phyloP scores from a whole-genome alignment of 169 alveolate genomes.

The Plasmodium yoelii region DNA sequence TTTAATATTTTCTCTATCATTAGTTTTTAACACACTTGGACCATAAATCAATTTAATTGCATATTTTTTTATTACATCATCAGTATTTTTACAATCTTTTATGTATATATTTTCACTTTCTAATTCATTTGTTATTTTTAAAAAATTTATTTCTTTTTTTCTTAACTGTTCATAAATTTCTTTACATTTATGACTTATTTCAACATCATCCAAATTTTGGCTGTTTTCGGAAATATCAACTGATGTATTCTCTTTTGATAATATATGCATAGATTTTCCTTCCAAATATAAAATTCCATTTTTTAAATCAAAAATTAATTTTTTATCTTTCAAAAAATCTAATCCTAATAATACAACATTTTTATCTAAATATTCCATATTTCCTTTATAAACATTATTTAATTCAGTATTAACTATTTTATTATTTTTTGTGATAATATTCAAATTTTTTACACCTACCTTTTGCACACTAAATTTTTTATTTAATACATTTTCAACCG shows the following conservation, averaged over 20 bases:
- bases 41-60: slow-evolving; percentile 61
- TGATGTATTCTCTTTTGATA: background rate
- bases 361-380: slow-evolving; percentile 16
- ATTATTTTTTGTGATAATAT: slow-evolving; percentile 10
- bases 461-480: slow-evolving; percentile 21
- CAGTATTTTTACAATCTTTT: slow-evolving; percentile 66
- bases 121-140: slow-evolving; percentile 44
- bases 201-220: slow-evolving; percentile 13
- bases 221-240: background rate
- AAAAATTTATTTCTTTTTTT: slow-evolving; percentile 54
- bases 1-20: background rate
- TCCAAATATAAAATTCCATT: slow-evolving; percentile 7
- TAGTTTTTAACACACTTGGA: slow-evolving; percentile 12
- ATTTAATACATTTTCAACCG: slow-evolving; percentile 41
- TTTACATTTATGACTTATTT: slow-evolving; percentile 18
- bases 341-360: slow-evolving; percentile 47
- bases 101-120: slow-evolving; percentile 42
- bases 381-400: slow-evolving; percentile 9
- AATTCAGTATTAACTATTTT: slow-evolving; percentile 1
- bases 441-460: background rate
- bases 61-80: slow-evolving; percentile 62
- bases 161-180: slow-evolving; percentile 44
- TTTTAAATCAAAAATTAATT: slow-evolving; percentile 41
- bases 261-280: background rate
- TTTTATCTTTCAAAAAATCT: slow-evolving; percentile 33